phyloP scores from a whole-genome alignment of 305 asterid species.

The Ilex paraguariensis region DNA sequence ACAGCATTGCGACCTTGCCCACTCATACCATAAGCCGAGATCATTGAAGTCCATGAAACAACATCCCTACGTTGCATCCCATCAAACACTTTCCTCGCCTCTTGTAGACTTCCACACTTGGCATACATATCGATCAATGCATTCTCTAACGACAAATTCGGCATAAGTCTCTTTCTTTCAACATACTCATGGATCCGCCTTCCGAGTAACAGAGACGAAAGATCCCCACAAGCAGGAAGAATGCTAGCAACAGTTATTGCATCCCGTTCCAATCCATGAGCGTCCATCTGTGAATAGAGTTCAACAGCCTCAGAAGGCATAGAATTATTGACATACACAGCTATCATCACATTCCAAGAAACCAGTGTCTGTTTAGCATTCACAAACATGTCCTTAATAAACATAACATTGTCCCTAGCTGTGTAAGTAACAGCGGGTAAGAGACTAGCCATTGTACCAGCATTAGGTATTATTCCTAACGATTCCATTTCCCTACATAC shows the following conservation, averaged over 20 bases:
- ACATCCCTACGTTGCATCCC: conserved; percentile 60
- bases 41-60: conserved; percentile 87
- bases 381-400: conserved; percentile 56
- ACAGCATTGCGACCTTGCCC: conserved; percentile 68
- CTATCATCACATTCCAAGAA: conserved; percentile 87
- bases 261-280: conserved; percentile 44
- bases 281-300: conserved; percentile 56
- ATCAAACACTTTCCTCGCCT: conserved; percentile 69
- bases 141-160: conserved; percentile 67
- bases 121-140: conserved; percentile 89
- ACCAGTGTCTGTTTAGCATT: conserved; percentile 41
- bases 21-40: conserved; percentile 76
- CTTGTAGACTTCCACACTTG: conserved; percentile 67
- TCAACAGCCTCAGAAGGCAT: conserved; percentile 67
- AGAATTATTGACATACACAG: conserved; percentile 50
- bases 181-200: conserved; percentile 48
- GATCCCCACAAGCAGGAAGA: conserved; percentile 85
- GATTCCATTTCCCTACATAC: conserved; percentile 66
- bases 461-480: conserved; percentile 48
- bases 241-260: conserved; percentile 59
- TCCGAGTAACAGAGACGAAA: conserved; percentile 61
- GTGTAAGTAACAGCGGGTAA: conserved; percentile 78
- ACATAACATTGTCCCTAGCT: conserved; percentile 44
- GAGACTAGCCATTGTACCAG: conserved; percentile 92
- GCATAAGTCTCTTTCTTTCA: conserved; percentile 36